Base-by-base conservation (phyloP, 2,329 filamentous ascomycete species). In the Allantophomopsis cytisporea region DNA sequence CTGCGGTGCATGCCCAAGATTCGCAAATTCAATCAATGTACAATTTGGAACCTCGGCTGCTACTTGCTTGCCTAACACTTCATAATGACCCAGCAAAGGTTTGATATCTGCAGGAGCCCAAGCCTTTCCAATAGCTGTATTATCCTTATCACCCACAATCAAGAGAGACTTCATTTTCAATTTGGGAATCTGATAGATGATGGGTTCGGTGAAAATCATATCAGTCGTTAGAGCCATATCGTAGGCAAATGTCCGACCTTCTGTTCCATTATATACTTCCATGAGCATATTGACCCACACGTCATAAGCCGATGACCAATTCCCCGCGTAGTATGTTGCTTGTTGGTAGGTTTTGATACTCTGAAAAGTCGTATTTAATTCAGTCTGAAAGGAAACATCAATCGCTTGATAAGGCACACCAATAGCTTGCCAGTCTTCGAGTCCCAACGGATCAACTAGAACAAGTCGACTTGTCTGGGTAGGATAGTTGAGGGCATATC, bases 241-340 rank as follows among this genome's bases (percentile, higher is more conserved):
- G 36, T 37, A 45, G 12, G 39, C 39, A 12, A 44, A 44, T 6
- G 17, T 11, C 23, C 23, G 4, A 4, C 23, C 23, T 8, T 61
- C 43, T 15, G 58, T 57, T 4, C 67, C 61, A 40, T 60, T 43
- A 54, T 73, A 73, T 38, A 73, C 58, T 39, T 65, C 63, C 42
- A 62, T 57, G 12, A 70, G 59, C 69, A 73, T 73, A 23, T 61
- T 58, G 37, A 70, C 68, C 68, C 68, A 73, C 11, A 60, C 54
- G 44, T 71, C 68, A 53, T 72, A 73, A 12, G 58, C 55, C 2
- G 57, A 49, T 33, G 59, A 50, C 69, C 68, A 73, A 14, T 58
- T 54, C 37, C 60, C 60, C 4, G 61, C 57, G 48, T 69, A 69
- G 53, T 69, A 70, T 16, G 64, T 61, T 4, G 51, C 45, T 42